These are phyloP conservation scores for Solanum sejunctum DNA, from an alignment of 257 asterid genomes.

Conservation along the genomic window DNA sequence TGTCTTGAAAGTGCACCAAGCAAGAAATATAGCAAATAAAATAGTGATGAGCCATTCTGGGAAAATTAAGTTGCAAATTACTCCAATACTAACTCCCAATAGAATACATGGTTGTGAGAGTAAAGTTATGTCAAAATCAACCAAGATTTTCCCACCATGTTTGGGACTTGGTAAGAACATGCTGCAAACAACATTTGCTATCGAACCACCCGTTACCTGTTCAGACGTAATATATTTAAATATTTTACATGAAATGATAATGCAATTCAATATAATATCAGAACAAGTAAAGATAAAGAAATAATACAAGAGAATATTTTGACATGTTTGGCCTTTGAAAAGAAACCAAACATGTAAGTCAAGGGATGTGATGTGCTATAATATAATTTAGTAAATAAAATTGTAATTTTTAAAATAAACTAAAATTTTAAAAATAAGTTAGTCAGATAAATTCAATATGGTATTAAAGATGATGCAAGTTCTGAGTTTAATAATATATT, in stretches of 20 bases:
- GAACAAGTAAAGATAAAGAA: not conserved
- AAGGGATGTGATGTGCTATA: not conserved
- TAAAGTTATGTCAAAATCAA: slow-evolving; percentile 66
- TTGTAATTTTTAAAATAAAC: not conserved
- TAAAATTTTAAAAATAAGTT: not conserved
- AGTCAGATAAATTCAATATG: not conserved
- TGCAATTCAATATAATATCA: not conserved
- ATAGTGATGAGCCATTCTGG: slow-evolving; percentile 73
- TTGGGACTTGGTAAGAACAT: slow-evolving; percentile 6
- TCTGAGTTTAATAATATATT: too few relatives aligned
- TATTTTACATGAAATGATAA: not conserved
- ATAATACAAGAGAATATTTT: not conserved
- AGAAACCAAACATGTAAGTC: not conserved
- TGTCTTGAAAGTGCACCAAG: slow-evolving; percentile 59
- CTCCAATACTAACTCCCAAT: slow-evolving; percentile 76
- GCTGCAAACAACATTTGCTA: slow-evolving; percentile 46
- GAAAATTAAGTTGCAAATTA: slow-evolving; percentile 44
- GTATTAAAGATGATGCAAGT: not conserved
- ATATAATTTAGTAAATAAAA: not conserved
- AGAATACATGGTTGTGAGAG: slow-evolving; percentile 77
- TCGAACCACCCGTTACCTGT: slow-evolving; percentile 46
- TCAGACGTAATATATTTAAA: not conserved
- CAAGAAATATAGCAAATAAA: slow-evolving; percentile 50
- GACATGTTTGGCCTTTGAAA: not conserved
- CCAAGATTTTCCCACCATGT: slow-evolving; percentile 16